Evolutionary conservation across 805 yeast species (phyloP).

Genomic region (Metschnikowia cerradonensis): DNA sequence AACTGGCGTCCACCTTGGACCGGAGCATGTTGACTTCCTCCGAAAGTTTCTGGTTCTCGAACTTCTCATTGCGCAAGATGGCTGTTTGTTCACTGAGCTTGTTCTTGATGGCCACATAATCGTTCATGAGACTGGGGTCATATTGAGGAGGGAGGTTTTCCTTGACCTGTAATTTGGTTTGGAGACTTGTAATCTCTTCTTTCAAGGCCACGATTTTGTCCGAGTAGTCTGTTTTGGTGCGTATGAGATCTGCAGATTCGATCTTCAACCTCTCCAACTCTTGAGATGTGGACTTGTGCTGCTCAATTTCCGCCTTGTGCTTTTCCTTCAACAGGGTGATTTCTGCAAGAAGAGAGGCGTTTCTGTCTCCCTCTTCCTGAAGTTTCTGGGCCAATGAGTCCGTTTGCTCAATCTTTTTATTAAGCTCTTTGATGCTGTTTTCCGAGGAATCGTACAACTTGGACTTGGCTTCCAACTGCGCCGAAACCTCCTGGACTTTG

Average conservation of each 20-base stretch:
- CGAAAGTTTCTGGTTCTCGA: constrained; percentile 42
- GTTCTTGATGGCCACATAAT: constrained; percentile 46
- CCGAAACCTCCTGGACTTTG: not conserved
- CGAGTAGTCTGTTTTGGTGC: constrained; percentile 25
- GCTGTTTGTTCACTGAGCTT: constrained; percentile 52
- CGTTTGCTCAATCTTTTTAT: not conserved
- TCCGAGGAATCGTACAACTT: constrained; percentile 1
- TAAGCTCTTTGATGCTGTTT: not conserved
- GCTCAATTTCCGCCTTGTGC: constrained; percentile 5
- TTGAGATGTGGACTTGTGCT: constrained; percentile 6
- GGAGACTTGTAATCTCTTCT: constrained; percentile 21
- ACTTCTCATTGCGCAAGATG: constrained; percentile 43
- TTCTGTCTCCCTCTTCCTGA: constrained; percentile 2
- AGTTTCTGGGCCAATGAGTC: not conserved
- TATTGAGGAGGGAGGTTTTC: constrained; percentile 34
- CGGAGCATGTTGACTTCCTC: constrained; percentile 60
- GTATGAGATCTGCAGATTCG: constrained; percentile 20
- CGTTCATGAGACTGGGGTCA: constrained; percentile 34
- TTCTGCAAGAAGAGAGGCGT: constrained; percentile 1
- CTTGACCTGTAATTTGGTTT: constrained; percentile 24
- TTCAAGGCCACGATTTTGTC: constrained; percentile 25
- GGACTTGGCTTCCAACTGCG: constrained; percentile 1
- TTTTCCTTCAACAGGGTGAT: constrained; percentile 4
- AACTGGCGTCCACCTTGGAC: constrained; percentile 26
- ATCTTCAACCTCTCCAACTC: constrained; percentile 20